phyloP scores from a whole-genome alignment of 106 monocot genomes.

The Allium sativum region DNA sequence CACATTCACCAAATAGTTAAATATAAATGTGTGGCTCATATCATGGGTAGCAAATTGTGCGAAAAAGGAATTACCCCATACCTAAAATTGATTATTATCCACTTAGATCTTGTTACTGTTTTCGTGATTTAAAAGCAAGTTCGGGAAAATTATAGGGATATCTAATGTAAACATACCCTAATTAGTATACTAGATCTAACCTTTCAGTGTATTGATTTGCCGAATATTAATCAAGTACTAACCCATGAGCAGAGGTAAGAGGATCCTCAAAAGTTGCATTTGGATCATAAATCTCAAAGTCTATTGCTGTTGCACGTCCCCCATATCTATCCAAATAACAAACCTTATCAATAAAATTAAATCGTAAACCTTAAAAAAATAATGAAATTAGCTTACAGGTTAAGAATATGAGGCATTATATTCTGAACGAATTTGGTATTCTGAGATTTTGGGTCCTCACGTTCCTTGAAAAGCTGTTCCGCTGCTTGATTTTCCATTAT shows the following conservation, averaged over 20 bases:
- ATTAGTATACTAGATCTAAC: not conserved
- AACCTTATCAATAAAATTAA: not conserved
- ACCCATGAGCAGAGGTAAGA: constrained; percentile 17
- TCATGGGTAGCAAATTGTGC: too few relatives aligned
- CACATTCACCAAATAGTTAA: too few relatives aligned
- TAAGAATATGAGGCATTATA: constrained; percentile 15
- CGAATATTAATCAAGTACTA: not conserved
- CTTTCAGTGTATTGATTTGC: not conserved
- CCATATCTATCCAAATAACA: constrained; percentile 2
- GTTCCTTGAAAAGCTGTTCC: not conserved
- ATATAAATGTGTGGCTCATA: too few relatives aligned
- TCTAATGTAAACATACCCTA: not conserved
- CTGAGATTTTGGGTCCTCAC: not conserved
- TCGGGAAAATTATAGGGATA: not conserved
- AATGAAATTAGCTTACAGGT: not conserved
- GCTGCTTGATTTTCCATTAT: not conserved
- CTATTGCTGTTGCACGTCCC: constrained; percentile 5
- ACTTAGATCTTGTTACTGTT: too few relatives aligned
- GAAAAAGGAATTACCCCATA: too few relatives aligned
- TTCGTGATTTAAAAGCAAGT: not conserved
- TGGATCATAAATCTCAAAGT: constrained; percentile 16
- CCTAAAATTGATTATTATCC: too few relatives aligned
- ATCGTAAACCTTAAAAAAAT: not conserved
- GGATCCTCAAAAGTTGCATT: constrained; percentile 21
- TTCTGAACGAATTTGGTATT: not conserved